Evolutionary conservation across 345 rosid genomes (phyloP).

Genomic region (Abelmoschus esculentus): DNA sequence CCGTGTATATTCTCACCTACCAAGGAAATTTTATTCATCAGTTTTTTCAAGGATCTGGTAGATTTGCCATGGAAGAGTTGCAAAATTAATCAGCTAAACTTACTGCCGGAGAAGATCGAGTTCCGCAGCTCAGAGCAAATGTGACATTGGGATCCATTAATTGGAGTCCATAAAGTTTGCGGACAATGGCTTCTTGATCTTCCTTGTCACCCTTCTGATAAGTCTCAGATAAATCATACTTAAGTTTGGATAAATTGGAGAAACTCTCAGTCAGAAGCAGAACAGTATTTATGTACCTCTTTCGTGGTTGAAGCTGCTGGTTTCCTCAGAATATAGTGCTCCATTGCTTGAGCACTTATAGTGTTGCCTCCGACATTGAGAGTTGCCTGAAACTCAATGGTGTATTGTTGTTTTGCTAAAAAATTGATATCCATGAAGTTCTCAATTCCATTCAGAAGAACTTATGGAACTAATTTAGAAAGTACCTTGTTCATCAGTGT

Average conservation of each 20-base stretch:
- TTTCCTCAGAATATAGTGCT: constrained; percentile 65
- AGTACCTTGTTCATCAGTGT: constrained; percentile 57
- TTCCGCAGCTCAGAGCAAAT: constrained; percentile 82
- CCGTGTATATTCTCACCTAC: constrained; percentile 84
- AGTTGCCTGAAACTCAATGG: constrained; percentile 45
- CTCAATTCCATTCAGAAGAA: background rate
- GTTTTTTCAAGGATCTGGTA: no score
- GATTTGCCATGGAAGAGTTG: background rate
- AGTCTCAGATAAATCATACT: constrained; percentile 9
- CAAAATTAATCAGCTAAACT: background rate
- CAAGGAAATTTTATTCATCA: background rate
- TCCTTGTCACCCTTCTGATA: constrained; percentile 37
- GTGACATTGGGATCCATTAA: constrained; percentile 57
- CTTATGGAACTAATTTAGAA: background rate
- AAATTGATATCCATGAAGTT: background rate
- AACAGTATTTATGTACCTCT: constrained; percentile 31
- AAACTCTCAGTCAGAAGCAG: background rate
- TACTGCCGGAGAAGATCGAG: constrained; percentile 89
- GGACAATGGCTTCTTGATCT: constrained; percentile 50
- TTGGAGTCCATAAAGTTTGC: constrained; percentile 57
- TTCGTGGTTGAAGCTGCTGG: constrained; percentile 32
- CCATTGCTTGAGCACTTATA: constrained; percentile 72
- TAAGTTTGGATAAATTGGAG: background rate
- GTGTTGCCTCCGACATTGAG: constrained; percentile 77
- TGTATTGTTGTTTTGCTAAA: background rate